Evolutionary conservation across 257 asterid species (phyloP).

Genomic region (Przewalskia tangutica): DNA sequence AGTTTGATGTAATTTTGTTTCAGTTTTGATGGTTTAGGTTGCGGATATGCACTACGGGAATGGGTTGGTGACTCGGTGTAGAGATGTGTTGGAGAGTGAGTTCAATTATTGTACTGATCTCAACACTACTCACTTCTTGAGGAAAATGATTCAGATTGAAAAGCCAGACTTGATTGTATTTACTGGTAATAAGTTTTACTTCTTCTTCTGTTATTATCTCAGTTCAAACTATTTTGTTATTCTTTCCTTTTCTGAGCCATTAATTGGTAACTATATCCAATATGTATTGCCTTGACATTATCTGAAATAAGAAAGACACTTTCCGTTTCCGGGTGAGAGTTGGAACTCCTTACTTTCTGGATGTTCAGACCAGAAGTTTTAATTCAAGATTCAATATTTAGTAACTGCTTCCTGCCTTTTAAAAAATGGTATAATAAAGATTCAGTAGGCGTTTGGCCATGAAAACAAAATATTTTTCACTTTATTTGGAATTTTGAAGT

Average conservation of each 20-base stretch:
- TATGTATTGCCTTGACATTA: background rate
- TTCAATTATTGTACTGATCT: slow-evolving; percentile 62
- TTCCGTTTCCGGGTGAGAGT: background rate
- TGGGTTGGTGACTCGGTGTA: slow-evolving; percentile 73
- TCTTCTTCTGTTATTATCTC: background rate
- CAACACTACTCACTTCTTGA: slow-evolving; percentile 65
- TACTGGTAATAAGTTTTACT: slow-evolving; percentile 45
- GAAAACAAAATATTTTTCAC: too few species aligned
- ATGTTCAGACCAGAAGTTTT: background rate
- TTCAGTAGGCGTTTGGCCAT: too few species aligned
- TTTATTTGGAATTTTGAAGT: too few species aligned
- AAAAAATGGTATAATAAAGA: background rate
- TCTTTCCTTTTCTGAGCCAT: background rate
- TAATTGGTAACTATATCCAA: background rate
- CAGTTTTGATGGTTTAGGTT: slow-evolving; percentile 34
- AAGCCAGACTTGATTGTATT: slow-evolving; percentile 91
- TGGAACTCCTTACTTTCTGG: background rate
- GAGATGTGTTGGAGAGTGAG: slow-evolving; percentile 69
- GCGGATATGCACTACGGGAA: slow-evolving; percentile 98
- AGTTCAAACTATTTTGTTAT: background rate
- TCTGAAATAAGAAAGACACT: background rate
- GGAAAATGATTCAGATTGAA: slow-evolving; percentile 62
- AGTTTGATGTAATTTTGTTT: background rate
- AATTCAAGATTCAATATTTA: background rate
- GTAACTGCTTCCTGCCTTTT: background rate